Base-by-base conservation (phyloP, 257 asterid genomes). In the Jacaranda copaia region DNA sequence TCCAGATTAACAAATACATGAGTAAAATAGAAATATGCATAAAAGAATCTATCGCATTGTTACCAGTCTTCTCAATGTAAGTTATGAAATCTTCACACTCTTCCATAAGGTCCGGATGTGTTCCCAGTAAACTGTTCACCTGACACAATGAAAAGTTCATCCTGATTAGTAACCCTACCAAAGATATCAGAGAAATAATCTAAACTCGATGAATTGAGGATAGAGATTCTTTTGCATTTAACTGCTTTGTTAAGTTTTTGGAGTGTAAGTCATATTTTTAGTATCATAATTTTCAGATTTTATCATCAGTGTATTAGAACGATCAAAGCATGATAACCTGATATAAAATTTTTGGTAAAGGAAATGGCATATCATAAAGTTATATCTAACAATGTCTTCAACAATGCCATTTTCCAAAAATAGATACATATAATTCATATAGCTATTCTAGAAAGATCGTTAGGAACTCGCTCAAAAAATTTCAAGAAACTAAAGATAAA, bases 41-140 rank as follows among this genome's bases (percentile, higher is more conserved):
- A 12, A 48, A 48, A 48, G 3, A 3, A 48, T 48, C 53, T 48
- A 48, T 48, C 53, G 9, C 4, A 11, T 11, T 48, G 14, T 73
- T 83, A 86, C 89, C 89, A 53, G 68, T 83, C 79, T 77, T 86
- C 52, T 86, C 89, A 63, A 80, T 59, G n/a, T 76, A 83, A 55
- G 76, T 43, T 40, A 81, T 63, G 68, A 86, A 81, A 62, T 72
- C 83, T 39, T 83, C 82, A 25, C 81, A 83, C 71, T 78, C 88
- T 60, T 77, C 82, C 83, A 83, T 76, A 52, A 86, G 86, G 80
- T 83, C 88, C 32, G 87, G 81, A 66, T 86, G 76, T 77, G 52
- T 58, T 64, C 80, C 84, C 43, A 86, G 82, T 53, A 86, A 39
- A 80, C 76, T 76, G 39, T 67, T 72, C 62, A 79, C 84, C 89